Evolutionary conservation across 176 grass and related monocot species (phyloP), one percentile per base, ranked within the genome.

Genomic region (Hyparrhenia diplandra): DNA sequence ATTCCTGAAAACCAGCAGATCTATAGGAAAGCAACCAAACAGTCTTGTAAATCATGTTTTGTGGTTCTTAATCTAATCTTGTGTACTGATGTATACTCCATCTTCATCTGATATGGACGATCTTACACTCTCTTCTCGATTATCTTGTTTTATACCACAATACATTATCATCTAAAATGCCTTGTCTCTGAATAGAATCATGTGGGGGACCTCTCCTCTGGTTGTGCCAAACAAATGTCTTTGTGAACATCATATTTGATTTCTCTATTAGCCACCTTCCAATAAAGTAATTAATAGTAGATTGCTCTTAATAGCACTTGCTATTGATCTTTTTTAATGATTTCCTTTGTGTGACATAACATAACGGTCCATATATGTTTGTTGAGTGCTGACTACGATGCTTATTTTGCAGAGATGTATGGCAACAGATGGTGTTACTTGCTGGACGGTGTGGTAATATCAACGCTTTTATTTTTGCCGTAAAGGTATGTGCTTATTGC

Each of bases 401-500:
- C 60, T 67, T 68, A 1, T 84, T 83, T 41, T 87, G 29, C 71
- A 98, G 95, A 98, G 79, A 95, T 98, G 95, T 77, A 82, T 95
- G 84, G 82, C 83, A n/a, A 30, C 95, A 98, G 74, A 98, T 98
- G 92, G 35, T 98, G 52, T 65, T 98, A 30, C 89, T 98, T 77
- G 95, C 95, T 43, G 92, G 92, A 75, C 95, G 95, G 95, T 64
- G 95, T 98, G 24, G 45, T 93, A 40, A 69, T 98, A 83, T 98
- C 95, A 0, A 98, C 95, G 3, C 52, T 94, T 76, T 86, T 86
- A 64, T 86, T 98, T 60, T 72, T 76, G 86, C 78, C 64, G 31
- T 94, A 24, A 98, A 98, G 86, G 95, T 98, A 34, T 62, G 55
- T 58, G 27, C n/a, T 8, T 71, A n/a, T n/a, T n/a, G n/a, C n/a